Percentiles rank a stretch among this genome's conserved stretches.
These are phyloP conservation scores for Erythrobasidium yunnanense DNA, from an alignment of 768 basidiomycete species.

Conservation along the genomic window DNA sequence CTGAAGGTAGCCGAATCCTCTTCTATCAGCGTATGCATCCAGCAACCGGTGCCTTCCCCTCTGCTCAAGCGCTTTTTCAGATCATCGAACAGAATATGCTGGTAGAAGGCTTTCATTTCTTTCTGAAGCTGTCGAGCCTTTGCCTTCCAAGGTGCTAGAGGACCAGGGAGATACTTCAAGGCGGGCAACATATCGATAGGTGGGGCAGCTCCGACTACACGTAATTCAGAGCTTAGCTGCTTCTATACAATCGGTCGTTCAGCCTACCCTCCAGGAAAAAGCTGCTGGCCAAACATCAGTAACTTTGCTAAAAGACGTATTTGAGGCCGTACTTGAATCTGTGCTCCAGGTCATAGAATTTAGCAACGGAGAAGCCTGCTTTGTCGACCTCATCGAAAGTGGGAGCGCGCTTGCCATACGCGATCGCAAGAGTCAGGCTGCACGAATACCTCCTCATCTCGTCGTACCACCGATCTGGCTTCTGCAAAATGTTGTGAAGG, in stretches of 20 bases:
- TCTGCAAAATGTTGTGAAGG: background rate
- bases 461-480: background rate
- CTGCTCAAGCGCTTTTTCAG: background rate
- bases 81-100: background rate
- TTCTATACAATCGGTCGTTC: background rate
- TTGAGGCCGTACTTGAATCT: background rate
- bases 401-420: slow-evolving; percentile 7
- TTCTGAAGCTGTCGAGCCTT: slow-evolving; percentile 4
- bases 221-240: too few species aligned
- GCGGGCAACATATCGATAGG: slow-evolving; percentile 31
- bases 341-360: background rate
- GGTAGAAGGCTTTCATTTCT: background rate
- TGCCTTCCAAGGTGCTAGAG: slow-evolving; percentile 32
- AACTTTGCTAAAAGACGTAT: background rate
- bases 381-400: background rate
- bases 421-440: background rate
- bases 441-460: slow-evolving; percentile 5
- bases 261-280: background rate
- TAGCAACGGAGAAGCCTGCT: background rate
- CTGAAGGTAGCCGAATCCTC: background rate
- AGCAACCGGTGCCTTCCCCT: background rate
- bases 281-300: too few species aligned
- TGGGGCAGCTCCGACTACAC: background rate
- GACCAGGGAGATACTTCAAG: slow-evolving; percentile 31
- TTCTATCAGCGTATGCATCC: background rate